These are phyloP conservation scores for Forsythia viridissima DNA, from an alignment of 257 asterid species.

Conservation along the genomic window DNA sequence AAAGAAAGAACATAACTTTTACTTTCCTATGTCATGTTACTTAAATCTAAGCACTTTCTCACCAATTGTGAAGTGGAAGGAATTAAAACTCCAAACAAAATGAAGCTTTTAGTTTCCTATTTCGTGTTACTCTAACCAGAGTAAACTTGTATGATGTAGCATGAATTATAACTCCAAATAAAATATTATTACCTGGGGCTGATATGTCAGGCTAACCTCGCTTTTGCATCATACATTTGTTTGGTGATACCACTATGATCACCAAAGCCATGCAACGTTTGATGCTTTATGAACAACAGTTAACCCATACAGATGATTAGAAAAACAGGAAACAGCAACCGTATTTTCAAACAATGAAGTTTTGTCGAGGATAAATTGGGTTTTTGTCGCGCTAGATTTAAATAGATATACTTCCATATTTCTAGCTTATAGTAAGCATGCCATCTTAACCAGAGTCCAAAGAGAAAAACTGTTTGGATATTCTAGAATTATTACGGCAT, in stretches of 20 bases:
- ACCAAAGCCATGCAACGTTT: constrained; percentile 39
- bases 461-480: not conserved
- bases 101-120: constrained; percentile 2
- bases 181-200: constrained; percentile 55
- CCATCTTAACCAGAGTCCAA: not conserved
- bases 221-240: constrained; percentile 54
- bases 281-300: constrained; percentile 40
- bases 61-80: not conserved
- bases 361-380: not conserved
- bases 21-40: too few relatives aligned
- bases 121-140: not conserved
- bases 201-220: constrained; percentile 48
- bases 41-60: too few relatives aligned
- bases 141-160: constrained; percentile 42
- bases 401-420: not conserved
- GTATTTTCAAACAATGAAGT: not conserved
- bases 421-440: not conserved
- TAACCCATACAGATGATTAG: not conserved
- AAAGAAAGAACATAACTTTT: too few relatives aligned
- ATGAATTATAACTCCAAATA: constrained; percentile 68
- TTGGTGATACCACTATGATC: constrained; percentile 46
- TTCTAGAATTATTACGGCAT: not conserved
- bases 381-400: not conserved
- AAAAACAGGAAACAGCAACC: not conserved
- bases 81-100: not conserved